These are phyloP conservation scores for Trametes cinnabarina DNA, from an alignment of 768 basidiomycete species.

Conservation along the genomic window DNA sequence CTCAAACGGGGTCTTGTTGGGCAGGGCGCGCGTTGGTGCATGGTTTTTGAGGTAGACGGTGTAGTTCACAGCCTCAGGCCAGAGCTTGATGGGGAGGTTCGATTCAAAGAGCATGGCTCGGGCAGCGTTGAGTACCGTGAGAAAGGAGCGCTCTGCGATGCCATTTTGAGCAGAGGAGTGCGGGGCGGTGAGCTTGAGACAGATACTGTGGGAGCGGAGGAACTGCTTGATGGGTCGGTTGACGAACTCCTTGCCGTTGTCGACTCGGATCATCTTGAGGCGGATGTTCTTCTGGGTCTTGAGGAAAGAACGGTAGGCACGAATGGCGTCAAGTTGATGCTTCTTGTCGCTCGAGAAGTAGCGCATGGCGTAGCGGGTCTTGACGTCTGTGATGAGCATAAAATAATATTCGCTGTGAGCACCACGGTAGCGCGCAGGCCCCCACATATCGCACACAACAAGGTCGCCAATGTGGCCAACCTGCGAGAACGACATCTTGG, in stretches of 20 bases:
- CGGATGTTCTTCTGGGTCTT: conserved; percentile 29
- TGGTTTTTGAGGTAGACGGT: conserved; percentile 39
- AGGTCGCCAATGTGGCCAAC: neutral
- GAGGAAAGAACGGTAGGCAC: neutral
- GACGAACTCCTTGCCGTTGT: conserved; percentile 21
- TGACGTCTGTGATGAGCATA: neutral
- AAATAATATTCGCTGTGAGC: neutral
- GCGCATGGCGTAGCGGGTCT: neutral
- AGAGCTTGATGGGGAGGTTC: conserved; percentile 36
- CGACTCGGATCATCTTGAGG: conserved; percentile 38
- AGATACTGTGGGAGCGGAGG: neutral
- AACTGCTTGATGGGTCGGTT: neutral
- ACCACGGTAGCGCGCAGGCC: neutral
- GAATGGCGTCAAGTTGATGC: neutral
- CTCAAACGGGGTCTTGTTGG: conserved; percentile 21
- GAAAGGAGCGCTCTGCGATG: conserved; percentile 20
- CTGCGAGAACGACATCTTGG: neutral
- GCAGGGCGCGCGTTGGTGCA: conserved; percentile 23
- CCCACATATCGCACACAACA: neutral
- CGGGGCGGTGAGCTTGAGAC: neutral
- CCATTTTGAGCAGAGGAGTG: conserved; percentile 29
- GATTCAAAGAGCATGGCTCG: conserved; percentile 16
- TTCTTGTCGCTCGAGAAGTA: neutral
- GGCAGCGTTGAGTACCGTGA: neutral
- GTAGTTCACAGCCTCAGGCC: conserved; percentile 38